Base-by-base conservation (phyloP, 1,284 basidiomycete genomes). In the Somion occarium region DNA sequence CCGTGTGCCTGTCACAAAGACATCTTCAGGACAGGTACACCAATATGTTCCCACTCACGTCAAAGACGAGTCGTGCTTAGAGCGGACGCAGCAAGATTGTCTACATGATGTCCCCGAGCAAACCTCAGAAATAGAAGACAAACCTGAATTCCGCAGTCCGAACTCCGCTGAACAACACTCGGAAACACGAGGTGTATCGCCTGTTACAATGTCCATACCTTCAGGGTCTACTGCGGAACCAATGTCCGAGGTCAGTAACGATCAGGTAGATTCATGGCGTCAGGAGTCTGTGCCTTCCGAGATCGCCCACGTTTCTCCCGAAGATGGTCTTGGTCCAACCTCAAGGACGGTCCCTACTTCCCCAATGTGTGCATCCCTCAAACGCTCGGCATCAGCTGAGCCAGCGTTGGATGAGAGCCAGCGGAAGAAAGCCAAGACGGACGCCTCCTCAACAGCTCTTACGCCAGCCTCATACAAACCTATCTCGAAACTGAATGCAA, bases 361-460 rank as follows among this genome's bases (percentile, higher is more conserved):
- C 25, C 62, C 62, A 44, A 55, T 61, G 54, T 60, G 59, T 25
- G 34, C 50, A 18, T 61, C 62, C 12, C 48, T 58, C 44, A 67
- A 67, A 56, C 64, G 65, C 58, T 46, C 60, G 39, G 56, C 56
- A 39, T 59, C 63, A 53, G 53, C 61, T 46, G 57, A 47, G 23
- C 46, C 53, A 30, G 39, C 51, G 44, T 50, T 61, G 61, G 46
- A 52, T 57, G 50, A 58, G 52, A 41, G 41, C 18, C 48, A 25
- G 20, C 53, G 52, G 52, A 64, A 61, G 57, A 58, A 54, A 12
- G 48, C 52, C 50, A 44, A 56, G 43, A 54, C 52, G 52, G 56
- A 23, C 11, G 34, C 24, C 7, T 23, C 20, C 20, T 5, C 39
- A 46, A 13, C 44, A 30, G 25, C 11, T 27, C 15, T 22, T n/a